Conservation (phyloP, 495 filamentous ascomycete species). For the Astrocystis sublimbata region DNA sequence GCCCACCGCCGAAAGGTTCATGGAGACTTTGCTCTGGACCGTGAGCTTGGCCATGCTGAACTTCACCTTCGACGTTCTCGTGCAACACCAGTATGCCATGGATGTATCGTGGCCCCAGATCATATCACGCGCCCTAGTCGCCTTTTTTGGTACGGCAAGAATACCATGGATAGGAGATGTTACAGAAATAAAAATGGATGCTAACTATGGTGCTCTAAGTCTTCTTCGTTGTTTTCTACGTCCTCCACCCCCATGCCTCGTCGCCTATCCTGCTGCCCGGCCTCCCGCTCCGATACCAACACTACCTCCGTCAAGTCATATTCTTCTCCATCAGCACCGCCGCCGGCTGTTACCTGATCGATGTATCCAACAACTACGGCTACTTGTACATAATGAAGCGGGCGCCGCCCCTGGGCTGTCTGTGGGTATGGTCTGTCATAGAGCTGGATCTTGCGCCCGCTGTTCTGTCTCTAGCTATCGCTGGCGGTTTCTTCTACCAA, state of each 20-base stretch:
- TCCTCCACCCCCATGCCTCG: constrained; percentile 56
- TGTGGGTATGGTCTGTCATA: constrained; percentile 93
- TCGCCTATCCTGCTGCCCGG: constrained; percentile 43
- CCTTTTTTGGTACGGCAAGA: constrained; percentile 48
- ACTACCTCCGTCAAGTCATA: constrained; percentile 56
- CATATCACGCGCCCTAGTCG: constrained; percentile 50
- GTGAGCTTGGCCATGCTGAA: constrained; percentile 76
- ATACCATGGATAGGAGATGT: not conserved
- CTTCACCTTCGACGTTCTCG: constrained; percentile 85
- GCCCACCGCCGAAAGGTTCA: constrained; percentile 50
- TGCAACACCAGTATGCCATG: constrained; percentile 84
- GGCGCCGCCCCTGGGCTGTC: constrained; percentile 80
- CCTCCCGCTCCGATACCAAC: constrained; percentile 46
- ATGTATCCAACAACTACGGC: constrained; percentile 72
- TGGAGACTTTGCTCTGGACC: constrained; percentile 67
- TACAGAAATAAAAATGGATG: constrained; percentile 8
- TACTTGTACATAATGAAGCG: constrained; percentile 92
- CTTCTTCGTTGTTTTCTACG: constrained; percentile 61
- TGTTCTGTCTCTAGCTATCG: constrained; percentile 56
- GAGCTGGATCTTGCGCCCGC: constrained; percentile 77
- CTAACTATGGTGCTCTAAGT: constrained; percentile 44
- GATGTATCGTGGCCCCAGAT: constrained; percentile 62
- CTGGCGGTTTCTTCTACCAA: constrained; percentile 68
- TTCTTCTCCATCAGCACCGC: constrained; percentile 57
- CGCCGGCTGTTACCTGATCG: constrained; percentile 74